Evolutionary conservation across 768 basidiomycete genomes (phyloP).

Genomic region (Suillus subaureus): DNA sequence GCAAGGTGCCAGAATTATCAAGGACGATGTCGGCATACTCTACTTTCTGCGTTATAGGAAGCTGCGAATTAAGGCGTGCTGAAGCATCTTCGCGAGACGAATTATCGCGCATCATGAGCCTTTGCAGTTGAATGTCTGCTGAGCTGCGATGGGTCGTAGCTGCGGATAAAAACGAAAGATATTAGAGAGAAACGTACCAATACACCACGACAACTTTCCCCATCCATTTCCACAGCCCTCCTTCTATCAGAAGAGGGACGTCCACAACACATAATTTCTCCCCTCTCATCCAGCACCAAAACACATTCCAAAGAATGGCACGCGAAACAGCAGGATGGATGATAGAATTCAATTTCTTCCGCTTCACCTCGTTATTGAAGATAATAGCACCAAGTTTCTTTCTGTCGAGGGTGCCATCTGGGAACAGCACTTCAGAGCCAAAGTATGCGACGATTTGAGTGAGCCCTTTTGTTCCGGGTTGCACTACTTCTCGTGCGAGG

Average conservation of each 20-base stretch:
- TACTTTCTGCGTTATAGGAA: conserved; percentile 78
- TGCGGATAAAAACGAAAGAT: neutral
- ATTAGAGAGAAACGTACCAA: conserved; percentile 57
- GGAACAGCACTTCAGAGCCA: conserved; percentile 64
- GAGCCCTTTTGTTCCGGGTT: conserved; percentile 79
- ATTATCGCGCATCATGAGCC: conserved; percentile 76
- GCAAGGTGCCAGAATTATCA: conserved; percentile 81
- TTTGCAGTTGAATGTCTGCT: conserved; percentile 77
- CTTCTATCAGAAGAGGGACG: conserved; percentile 91
- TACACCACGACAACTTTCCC: conserved; percentile 88
- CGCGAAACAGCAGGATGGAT: conserved; percentile 89
- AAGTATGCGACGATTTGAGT: conserved; percentile 68
- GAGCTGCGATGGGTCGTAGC: conserved; percentile 50
- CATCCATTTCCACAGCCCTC: conserved; percentile 81
- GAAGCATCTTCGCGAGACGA: conserved; percentile 68
- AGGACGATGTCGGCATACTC: conserved; percentile 83
- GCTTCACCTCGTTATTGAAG: conserved; percentile 74
- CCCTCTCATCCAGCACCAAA: conserved; percentile 76
- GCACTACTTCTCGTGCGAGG: conserved; percentile 83
- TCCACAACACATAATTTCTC: conserved; percentile 83
- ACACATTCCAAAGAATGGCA: conserved; percentile 70
- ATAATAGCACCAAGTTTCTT: conserved; percentile 82
- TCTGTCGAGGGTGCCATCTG: conserved; percentile 78
- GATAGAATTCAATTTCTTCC: conserved; percentile 78
- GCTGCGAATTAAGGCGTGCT: conserved; percentile 76